phyloP scores from a whole-genome alignment of 495 filamentous ascomycete species.

The Cairneyella variabilis region DNA sequence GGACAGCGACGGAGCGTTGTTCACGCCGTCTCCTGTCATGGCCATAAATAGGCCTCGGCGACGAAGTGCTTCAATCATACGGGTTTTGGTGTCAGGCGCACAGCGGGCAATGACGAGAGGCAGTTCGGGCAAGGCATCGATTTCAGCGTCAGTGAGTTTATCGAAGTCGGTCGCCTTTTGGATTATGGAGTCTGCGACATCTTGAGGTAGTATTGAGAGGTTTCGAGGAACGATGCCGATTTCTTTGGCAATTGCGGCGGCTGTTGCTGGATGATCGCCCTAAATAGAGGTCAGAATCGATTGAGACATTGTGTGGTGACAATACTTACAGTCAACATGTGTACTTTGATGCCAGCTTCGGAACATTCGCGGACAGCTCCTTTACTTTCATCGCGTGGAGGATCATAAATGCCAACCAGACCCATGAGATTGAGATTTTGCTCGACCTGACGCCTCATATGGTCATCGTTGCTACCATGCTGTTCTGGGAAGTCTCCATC shows the following conservation, averaged over 20 bases:
- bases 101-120: slow-evolving; percentile 66
- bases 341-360: slow-evolving; percentile 68
- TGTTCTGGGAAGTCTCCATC: slow-evolving; percentile 29
- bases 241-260: slow-evolving; percentile 69
- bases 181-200: slow-evolving; percentile 50
- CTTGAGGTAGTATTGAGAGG: slow-evolving; percentile 45
- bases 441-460: slow-evolving; percentile 47
- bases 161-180: slow-evolving; percentile 65
- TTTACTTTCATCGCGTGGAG: slow-evolving; percentile 65
- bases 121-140: slow-evolving; percentile 53
- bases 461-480: slow-evolving; percentile 27
- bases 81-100: slow-evolving; percentile 61
- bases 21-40: slow-evolving; percentile 78
- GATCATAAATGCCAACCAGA: slow-evolving; percentile 73
- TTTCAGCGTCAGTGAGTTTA: slow-evolving; percentile 52
- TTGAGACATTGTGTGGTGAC: slow-evolving; percentile 38
- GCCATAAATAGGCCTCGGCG: slow-evolving; percentile 53
- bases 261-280: slow-evolving; percentile 72
- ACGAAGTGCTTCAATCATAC: slow-evolving; percentile 66
- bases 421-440: slow-evolving; percentile 57
- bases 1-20: slow-evolving; percentile 76
- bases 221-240: slow-evolving; percentile 69
- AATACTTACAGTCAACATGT: slow-evolving; percentile 64
- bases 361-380: slow-evolving; percentile 62
- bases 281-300: slow-evolving; percentile 72